phyloP scores from a whole-genome alignment of 2,329 filamentous ascomycete genomes.

The Beauveria australis region DNA sequence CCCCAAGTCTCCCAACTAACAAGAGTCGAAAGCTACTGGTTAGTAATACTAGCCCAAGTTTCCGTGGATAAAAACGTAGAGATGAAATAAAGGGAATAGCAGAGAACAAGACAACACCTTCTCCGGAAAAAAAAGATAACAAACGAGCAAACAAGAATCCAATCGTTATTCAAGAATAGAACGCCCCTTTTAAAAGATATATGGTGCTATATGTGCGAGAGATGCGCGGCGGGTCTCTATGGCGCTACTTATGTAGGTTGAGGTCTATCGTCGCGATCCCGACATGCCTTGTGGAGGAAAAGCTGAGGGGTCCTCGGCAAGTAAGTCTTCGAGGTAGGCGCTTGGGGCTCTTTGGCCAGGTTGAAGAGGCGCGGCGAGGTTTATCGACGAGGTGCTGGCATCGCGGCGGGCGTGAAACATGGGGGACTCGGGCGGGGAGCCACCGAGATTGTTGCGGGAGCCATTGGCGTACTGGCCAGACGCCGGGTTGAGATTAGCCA shows the following conservation, averaged over 20 bases:
- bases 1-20: too few species aligned
- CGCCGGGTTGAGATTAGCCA: constrained; percentile 54
- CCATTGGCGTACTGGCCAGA: constrained; percentile 38
- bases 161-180: constrained; percentile 1
- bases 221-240: not conserved
- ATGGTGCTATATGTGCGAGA: not conserved
- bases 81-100: not conserved
- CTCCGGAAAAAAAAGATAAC: not conserved
- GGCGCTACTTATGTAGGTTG: not conserved
- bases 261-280: constrained; percentile 18
- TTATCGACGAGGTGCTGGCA: constrained; percentile 58
- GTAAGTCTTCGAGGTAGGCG: constrained; percentile 81
- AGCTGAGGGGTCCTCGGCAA: constrained; percentile 61
- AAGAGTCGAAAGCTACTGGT: not conserved
- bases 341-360: constrained; percentile 70
- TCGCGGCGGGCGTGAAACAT: constrained; percentile 40
- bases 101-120: not conserved
- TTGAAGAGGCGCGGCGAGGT: constrained; percentile 46
- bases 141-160: not conserved
- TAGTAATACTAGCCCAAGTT: not conserved
- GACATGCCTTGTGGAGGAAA: constrained; percentile 38
- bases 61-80: not conserved
- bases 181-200: constrained; percentile 2
- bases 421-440: constrained; percentile 60
- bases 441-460: constrained; percentile 36